Evolutionary conservation across 306 rosid genomes (phyloP).

Genomic region (Comarum palustre): DNA sequence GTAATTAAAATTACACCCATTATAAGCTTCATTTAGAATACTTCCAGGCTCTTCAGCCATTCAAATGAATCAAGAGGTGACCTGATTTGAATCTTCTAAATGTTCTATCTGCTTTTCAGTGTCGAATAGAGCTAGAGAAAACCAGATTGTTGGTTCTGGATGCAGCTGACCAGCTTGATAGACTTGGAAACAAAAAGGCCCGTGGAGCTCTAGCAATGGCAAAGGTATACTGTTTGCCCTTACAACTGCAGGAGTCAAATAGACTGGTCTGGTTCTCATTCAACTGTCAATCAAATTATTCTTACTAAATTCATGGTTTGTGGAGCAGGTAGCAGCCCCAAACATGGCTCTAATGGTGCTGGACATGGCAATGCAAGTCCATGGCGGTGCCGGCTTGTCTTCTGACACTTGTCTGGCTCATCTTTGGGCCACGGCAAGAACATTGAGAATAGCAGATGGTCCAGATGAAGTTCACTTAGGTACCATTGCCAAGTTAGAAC

Average conservation of each 20-base stretch:
- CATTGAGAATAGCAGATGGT: slow-evolving; percentile 91
- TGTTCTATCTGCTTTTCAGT: slow-evolving; percentile 42
- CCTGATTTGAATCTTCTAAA: slow-evolving; percentile 2
- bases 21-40: background rate
- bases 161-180: slow-evolving; percentile 93
- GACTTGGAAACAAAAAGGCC: slow-evolving; percentile 78
- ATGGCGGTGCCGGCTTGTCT: slow-evolving; percentile 84
- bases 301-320: slow-evolving; percentile 16
- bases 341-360: slow-evolving; percentile 83
- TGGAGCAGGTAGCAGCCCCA: slow-evolving; percentile 84
- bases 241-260: slow-evolving; percentile 1
- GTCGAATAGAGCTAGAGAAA: slow-evolving; percentile 81
- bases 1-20: slow-evolving; percentile 34
- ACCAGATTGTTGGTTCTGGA: slow-evolving; percentile 83
- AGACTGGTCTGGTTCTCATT: slow-evolving; percentile 16
- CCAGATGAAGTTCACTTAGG: slow-evolving; percentile 98
- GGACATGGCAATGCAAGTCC: slow-evolving; percentile 97
- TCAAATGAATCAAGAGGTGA: slow-evolving; percentile 3
- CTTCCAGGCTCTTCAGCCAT: slow-evolving; percentile 5
- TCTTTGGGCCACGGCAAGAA: slow-evolving; percentile 88
- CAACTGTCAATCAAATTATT: background rate
- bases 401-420: slow-evolving; percentile 87
- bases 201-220: slow-evolving; percentile 94
- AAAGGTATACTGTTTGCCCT: slow-evolving; percentile 48
- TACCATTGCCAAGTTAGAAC: slow-evolving; percentile 87